A percentile compares a stretch with the other conserved stretches of the same genome.
phyloP scores from a whole-genome alignment of 192 early-diverging fungal species.

The Backusella tuberculispora region DNA sequence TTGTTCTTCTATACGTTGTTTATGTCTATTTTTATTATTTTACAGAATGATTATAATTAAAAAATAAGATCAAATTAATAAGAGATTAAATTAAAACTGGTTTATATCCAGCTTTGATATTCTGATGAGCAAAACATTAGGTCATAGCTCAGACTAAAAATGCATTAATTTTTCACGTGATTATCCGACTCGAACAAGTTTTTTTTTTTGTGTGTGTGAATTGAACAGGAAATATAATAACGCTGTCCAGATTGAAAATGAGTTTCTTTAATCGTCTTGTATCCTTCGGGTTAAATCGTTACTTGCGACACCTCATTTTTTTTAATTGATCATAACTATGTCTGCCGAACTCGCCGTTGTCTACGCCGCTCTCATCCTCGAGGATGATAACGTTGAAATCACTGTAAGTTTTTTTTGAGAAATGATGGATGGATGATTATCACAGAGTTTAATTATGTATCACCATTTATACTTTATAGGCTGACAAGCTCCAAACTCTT shows the following conservation, averaged over 20 bases:
- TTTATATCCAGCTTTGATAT: not conserved
- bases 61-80: not conserved
- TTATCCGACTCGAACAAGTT: not conserved
- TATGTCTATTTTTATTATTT: not conserved
- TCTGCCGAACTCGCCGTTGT: conserved; percentile 86
- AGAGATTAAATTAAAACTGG: not conserved
- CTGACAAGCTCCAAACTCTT: conserved; percentile 91
- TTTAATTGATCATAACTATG: conserved; percentile 19
- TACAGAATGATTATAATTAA: not conserved
- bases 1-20: not conserved
- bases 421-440: not conserved
- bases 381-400: conserved; percentile 96
- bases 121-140: not conserved
- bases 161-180: not conserved
- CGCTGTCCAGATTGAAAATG: not conserved
- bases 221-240: not conserved
- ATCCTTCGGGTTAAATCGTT: conserved; percentile 28
- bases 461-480: conserved; percentile 45
- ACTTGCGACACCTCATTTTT: conserved; percentile 8
- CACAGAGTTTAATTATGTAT: not conserved
- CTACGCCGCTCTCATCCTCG: conserved; percentile 97
- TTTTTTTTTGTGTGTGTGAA: not conserved
- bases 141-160: not conserved
- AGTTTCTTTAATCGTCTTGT: conserved; percentile 25
- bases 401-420: conserved; percentile 66